phyloP scores from a whole-genome alignment of 2,329 filamentous ascomycete genomes.

The Penicillium janthinellum region DNA sequence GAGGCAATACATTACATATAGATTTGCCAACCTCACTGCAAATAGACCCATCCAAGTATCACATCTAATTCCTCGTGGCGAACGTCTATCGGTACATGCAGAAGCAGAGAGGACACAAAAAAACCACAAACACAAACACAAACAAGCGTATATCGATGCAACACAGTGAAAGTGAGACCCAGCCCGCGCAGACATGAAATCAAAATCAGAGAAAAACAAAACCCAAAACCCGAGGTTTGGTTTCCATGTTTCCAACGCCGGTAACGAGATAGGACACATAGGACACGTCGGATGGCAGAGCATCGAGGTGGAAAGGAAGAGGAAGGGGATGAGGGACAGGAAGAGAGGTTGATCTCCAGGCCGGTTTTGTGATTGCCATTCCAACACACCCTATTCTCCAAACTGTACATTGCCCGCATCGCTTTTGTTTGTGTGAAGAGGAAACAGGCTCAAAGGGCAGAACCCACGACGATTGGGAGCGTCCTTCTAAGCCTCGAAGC shows the following conservation, averaged over 20 bases:
- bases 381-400: constrained; percentile 9
- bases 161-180: constrained; percentile 18
- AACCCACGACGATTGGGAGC: constrained; percentile 11
- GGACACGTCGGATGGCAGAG: constrained; percentile 11
- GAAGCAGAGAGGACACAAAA: constrained; percentile 7
- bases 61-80: constrained; percentile 26
- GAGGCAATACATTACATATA: too few species aligned
- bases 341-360: constrained; percentile 14
- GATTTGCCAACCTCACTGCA: background rate
- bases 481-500: constrained; percentile 14
- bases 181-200: constrained; percentile 16
- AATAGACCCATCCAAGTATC: constrained; percentile 12
- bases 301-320: constrained; percentile 6
- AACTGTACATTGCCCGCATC: constrained; percentile 30
- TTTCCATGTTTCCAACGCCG: constrained; percentile 25
- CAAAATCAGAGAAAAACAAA: constrained; percentile 9
- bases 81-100: constrained; percentile 34
- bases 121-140: constrained; percentile 9
- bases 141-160: constrained; percentile 27
- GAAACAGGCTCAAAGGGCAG: constrained; percentile 21
- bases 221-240: constrained; percentile 3
- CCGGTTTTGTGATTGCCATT: constrained; percentile 11
- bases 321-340: background rate
- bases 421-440: constrained; percentile 16
- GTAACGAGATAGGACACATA: constrained; percentile 19